phyloP scores from a whole-genome alignment of 345 rosid genomes.

The Combretum micranthum region DNA sequence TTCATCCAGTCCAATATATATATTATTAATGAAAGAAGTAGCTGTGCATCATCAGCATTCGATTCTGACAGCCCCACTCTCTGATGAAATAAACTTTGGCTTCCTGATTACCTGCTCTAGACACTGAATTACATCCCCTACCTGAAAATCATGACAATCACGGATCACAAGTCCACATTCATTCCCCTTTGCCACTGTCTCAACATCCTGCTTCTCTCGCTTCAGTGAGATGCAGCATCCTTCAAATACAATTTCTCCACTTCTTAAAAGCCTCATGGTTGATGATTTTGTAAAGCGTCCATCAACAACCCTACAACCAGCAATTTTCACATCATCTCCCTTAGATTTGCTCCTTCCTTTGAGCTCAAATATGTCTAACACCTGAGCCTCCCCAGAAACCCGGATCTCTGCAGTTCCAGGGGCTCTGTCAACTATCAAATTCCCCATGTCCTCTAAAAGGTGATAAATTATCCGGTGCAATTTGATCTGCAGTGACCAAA shows the following conservation, averaged over 20 bases:
- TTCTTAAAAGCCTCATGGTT: conserved; percentile 70
- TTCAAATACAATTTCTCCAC: conserved; percentile 81
- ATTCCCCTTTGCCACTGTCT: conserved; percentile 65
- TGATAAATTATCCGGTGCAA: conserved; percentile 82
- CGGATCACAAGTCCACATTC: conserved; percentile 86
- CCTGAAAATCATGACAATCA: conserved; percentile 58
- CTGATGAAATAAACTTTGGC: too few relatives aligned
- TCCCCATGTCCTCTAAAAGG: conserved; percentile 80
- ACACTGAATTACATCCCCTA: conserved; percentile 42
- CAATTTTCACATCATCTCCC: conserved; percentile 73
- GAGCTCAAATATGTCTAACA: conserved; percentile 55
- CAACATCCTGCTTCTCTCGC: conserved; percentile 88
- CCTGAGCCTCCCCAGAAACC: conserved; percentile 85
- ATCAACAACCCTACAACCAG: conserved; percentile 81
- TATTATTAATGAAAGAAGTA: too few relatives aligned
- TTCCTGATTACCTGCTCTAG: too few relatives aligned
- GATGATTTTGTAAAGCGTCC: conserved; percentile 57
- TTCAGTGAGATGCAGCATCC: conserved; percentile 75
- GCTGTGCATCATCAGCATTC: too few relatives aligned
- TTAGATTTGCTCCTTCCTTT: conserved; percentile 68
- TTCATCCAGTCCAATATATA: too few relatives aligned
- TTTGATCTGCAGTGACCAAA: conserved; percentile 39
- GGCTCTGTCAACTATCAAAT: conserved; percentile 76
- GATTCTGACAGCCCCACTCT: too few relatives aligned
- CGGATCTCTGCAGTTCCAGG: conserved; percentile 72